Evolutionary conservation across 495 filamentous ascomycete genomes (phyloP).

Genomic region (Penicillium nucicola): DNA sequence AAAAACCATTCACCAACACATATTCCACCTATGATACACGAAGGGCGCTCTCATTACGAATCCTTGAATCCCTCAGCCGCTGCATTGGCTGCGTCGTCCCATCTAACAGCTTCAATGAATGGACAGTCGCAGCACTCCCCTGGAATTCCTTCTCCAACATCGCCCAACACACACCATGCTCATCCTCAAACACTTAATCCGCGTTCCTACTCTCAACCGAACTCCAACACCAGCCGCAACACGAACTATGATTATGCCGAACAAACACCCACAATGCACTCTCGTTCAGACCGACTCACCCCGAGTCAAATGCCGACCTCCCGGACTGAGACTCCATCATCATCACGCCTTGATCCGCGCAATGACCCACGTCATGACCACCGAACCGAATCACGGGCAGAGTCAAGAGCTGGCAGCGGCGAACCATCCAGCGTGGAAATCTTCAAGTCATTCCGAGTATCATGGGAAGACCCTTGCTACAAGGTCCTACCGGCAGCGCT

Average conservation of each 20-base stretch:
- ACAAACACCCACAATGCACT: slow-evolving; percentile 28
- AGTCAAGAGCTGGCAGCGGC: slow-evolving; percentile 44
- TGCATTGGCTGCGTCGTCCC: slow-evolving; percentile 70
- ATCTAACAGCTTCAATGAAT: slow-evolving; percentile 69
- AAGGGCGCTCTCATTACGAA: slow-evolving; percentile 52
- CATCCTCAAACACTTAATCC: slow-evolving; percentile 46
- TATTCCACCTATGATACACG: slow-evolving; percentile 56
- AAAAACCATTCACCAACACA: slow-evolving; percentile 83
- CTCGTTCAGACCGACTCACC: slow-evolving; percentile 35
- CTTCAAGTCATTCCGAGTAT: slow-evolving; percentile 96
- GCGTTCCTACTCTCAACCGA: slow-evolving; percentile 45
- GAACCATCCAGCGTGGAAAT: slow-evolving; percentile 71
- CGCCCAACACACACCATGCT: slow-evolving; percentile 55
- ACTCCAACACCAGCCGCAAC: slow-evolving; percentile 27
- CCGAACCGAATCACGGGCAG: slow-evolving; percentile 35
- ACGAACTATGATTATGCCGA: slow-evolving; percentile 43
- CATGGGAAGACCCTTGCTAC: slow-evolving; percentile 95
- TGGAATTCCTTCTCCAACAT: slow-evolving; percentile 79
- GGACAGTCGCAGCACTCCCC: slow-evolving; percentile 66
- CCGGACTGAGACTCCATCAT: slow-evolving; percentile 34
- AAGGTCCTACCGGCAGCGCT: slow-evolving; percentile 94
- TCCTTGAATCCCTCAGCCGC: slow-evolving; percentile 61
- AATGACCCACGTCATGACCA: neutral
- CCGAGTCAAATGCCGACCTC: slow-evolving; percentile 38
- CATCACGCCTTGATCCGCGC: slow-evolving; percentile 10